Base-by-base conservation (phyloP, 179 eudicot genomes). In the Pouteria campechiana region DNA sequence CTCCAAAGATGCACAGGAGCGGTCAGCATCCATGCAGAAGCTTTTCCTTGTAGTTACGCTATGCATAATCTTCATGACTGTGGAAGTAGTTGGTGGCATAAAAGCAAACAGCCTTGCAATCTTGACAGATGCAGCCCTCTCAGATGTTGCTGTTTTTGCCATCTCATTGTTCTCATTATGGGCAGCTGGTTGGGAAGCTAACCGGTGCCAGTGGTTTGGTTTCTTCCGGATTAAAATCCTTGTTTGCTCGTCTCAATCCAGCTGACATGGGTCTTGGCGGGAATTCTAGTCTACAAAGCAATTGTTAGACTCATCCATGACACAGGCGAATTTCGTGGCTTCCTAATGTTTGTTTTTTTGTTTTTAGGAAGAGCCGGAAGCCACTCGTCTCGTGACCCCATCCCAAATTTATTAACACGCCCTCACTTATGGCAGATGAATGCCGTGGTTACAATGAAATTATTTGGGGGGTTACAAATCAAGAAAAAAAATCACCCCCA, bases 101-200 rank as follows among this genome's bases (percentile, higher is more conserved):
- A 54, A 69, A 36, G 66, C 70, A n/a, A 69, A 69, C 39, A 69
- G 75, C 46, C 67, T 64, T 17, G 67, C 75, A 10, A 69, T 69
- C 6, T 23, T 64, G 19, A 64, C 75, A 1, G 67, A 64, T 15
- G 75, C 70, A 1, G 70, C 75, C 4, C 22, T 69, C 25, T 69
- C 67, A 0, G 70, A 64, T 9, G 70, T 69, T 13, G 74, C 74
- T 10, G 70, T 67, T 16, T 69, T 64, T 45, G 75, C 75, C 17
- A 69, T 69, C 30, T 64, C 70, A 10, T 46, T 69, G 22, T 69
- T 69, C 32, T 60, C 71, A 18, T 25, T 65, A 14, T 65, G 70
- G 70, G 70, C 70, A 18, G 43, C 70, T 0, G 65, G 70, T 3
- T 58, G 70, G 70, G 70, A 65, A 48, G 70, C 70, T 10, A 65